phyloP scores from a whole-genome alignment of 1,284 basidiomycete species.

The Athelia psychrophila region DNA sequence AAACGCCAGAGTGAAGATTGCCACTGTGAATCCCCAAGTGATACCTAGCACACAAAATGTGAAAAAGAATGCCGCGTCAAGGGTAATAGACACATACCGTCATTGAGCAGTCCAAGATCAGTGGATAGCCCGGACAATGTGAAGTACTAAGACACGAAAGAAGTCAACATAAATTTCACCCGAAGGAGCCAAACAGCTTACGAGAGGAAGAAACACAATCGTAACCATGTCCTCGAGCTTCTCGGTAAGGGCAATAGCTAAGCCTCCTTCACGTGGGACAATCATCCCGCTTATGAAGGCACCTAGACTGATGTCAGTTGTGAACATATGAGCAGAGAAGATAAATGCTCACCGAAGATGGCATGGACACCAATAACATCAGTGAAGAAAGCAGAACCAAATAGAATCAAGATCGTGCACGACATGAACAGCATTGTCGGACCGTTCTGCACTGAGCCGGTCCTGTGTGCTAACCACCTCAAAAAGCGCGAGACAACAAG shows the following conservation, averaged over 20 bases:
- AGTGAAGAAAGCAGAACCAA: constrained; percentile 89
- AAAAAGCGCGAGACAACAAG: constrained; percentile 67
- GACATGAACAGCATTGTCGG: constrained; percentile 82
- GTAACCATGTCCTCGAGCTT: constrained; percentile 83
- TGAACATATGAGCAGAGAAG: constrained; percentile 41
- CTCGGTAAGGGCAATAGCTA: constrained; percentile 76
- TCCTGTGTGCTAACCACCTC: constrained; percentile 71
- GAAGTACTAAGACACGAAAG: constrained; percentile 62
- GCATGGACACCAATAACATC: constrained; percentile 93
- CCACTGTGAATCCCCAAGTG: constrained; percentile 88
- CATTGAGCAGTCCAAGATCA: constrained; percentile 80
- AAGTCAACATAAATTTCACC: not conserved
- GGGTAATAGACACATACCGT: constrained; percentile 42
- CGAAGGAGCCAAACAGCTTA: constrained; percentile 29
- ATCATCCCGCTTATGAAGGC: constrained; percentile 91
- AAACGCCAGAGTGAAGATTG: constrained; percentile 82
- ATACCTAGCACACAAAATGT: constrained; percentile 49
- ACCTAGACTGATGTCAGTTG: constrained; percentile 46
- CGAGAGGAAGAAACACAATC: constrained; percentile 85
- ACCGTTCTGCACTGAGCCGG: constrained; percentile 78
- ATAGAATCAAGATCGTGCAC: constrained; percentile 73
- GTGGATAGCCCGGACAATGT: constrained; percentile 87
- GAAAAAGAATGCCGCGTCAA: not conserved
- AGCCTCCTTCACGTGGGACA: constrained; percentile 86
- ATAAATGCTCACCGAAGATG: constrained; percentile 64